phyloP scores from a whole-genome alignment of 2,329 filamentous ascomycete genomes.

The Mariannaea elegans region DNA sequence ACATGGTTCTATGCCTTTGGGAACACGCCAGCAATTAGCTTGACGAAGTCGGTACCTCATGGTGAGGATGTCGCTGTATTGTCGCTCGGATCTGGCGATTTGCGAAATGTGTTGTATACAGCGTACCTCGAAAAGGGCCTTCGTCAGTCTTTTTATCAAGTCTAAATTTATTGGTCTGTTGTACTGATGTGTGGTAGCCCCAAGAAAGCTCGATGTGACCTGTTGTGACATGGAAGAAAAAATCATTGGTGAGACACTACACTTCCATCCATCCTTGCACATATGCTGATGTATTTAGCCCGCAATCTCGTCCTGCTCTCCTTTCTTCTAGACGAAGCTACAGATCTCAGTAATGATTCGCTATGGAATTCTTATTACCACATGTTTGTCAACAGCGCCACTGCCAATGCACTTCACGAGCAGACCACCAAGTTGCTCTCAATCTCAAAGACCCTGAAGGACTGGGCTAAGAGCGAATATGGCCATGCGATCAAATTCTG shows the following conservation, averaged over 20 bases:
- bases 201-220: slow-evolving; percentile 61
- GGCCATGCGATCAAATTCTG: slow-evolving; percentile 57
- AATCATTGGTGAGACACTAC: slow-evolving; percentile 55
- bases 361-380: slow-evolving; percentile 68
- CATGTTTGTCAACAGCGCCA: slow-evolving; percentile 52
- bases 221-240: slow-evolving; percentile 62
- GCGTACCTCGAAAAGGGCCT: slow-evolving; percentile 52
- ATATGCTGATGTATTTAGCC: slow-evolving; percentile 46
- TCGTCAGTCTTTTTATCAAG: slow-evolving; percentile 38
- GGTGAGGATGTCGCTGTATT: slow-evolving; percentile 60
- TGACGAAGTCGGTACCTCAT: slow-evolving; percentile 58
- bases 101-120: slow-evolving; percentile 65
- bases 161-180: neutral
- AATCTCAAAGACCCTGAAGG: slow-evolving; percentile 47
- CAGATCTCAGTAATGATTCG: slow-evolving; percentile 34
- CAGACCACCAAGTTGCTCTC: slow-evolving; percentile 56
- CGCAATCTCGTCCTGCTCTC: slow-evolving; percentile 64
- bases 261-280: neutral
- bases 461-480: slow-evolving; percentile 58
- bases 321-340: slow-evolving; percentile 55
- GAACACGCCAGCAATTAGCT: slow-evolving; percentile 61
- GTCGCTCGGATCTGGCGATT: slow-evolving; percentile 65
- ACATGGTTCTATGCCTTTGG: slow-evolving; percentile 58
- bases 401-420: slow-evolving; percentile 46
- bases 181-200: slow-evolving; percentile 42